Evolutionary conservation across 192 early-diverging fungal genomes (phyloP).

Genomic region (Dispira parvispora): DNA sequence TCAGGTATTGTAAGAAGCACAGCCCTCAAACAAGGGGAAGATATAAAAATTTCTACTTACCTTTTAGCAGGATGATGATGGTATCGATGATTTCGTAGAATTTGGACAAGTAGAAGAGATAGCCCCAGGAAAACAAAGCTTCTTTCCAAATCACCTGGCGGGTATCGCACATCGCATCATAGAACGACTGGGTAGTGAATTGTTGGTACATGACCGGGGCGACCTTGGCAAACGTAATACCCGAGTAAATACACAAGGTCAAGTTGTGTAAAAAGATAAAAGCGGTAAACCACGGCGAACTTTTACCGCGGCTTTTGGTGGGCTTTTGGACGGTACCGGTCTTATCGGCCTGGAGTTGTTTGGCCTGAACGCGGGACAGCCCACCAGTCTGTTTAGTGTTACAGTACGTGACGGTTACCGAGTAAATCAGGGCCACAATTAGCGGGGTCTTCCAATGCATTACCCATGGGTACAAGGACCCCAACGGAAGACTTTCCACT

Average conservation of each 20-base stretch:
- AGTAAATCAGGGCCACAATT: not conserved
- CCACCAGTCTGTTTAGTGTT: slow-evolving; percentile 4
- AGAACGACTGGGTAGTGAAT: slow-evolving; percentile 28
- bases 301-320: not conserved
- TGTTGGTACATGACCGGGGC: slow-evolving; percentile 34
- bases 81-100: slow-evolving; percentile 83
- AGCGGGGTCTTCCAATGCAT: slow-evolving; percentile 8
- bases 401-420: not conserved
- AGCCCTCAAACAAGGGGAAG: too few species aligned
- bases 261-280: slow-evolving; percentile 67
- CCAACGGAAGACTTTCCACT: not conserved
- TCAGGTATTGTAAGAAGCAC: not conserved
- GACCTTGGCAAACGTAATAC: slow-evolving; percentile 47
- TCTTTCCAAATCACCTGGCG: slow-evolving; percentile 48
- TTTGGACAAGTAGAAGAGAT: slow-evolving; percentile 77
- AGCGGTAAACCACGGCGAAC: slow-evolving; percentile 33
- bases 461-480: not conserved
- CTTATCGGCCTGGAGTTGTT: not conserved
- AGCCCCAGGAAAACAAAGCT: slow-evolving; percentile 64
- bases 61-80: slow-evolving; percentile 67
- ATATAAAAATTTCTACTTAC: slow-evolving; percentile 15
- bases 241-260: slow-evolving; percentile 49
- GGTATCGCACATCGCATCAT: slow-evolving; percentile 45
- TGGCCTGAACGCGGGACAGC: slow-evolving; percentile 9
- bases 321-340: not conserved